Evolutionary conservation across 441 rosid species (phyloP).

Genomic region (Rhodomyrtus psidioides): DNA sequence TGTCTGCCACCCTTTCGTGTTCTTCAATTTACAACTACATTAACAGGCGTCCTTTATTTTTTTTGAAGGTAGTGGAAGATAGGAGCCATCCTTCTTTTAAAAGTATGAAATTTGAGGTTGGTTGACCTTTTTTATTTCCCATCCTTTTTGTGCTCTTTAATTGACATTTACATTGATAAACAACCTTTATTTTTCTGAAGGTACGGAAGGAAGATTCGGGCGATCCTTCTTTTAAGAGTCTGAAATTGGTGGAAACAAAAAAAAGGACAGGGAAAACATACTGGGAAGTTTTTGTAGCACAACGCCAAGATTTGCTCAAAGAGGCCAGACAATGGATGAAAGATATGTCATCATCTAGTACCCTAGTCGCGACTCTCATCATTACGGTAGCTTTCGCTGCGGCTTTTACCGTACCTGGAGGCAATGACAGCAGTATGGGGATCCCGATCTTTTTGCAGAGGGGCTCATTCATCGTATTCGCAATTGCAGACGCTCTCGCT

Average conservation of each 20-base stretch:
- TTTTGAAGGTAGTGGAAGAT: not conserved
- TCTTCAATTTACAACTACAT: not conserved
- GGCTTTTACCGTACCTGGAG: not conserved
- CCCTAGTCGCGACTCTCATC: fast-evolving
- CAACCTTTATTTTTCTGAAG: not conserved
- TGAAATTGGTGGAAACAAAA: not conserved
- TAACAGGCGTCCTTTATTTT: not conserved
- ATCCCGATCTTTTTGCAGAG: not conserved
- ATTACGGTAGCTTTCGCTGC: not conserved
- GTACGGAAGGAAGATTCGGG: fast-evolving
- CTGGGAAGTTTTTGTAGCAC: not conserved
- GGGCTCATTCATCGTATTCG: not conserved
- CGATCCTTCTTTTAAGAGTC: fast-evolving
- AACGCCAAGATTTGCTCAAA: not conserved
- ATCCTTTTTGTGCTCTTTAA: not conserved
- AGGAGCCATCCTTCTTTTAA: not conserved
- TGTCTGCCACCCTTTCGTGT: not conserved
- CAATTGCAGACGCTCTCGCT: not conserved
- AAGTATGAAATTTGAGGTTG: not conserved
- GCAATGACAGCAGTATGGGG: fast-evolving
- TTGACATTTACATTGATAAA: not conserved
- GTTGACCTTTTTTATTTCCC: not conserved
- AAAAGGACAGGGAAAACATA: not conserved
- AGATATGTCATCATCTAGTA: not conserved
- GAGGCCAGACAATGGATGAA: not conserved